Percentiles rank a stretch among this genome's conserved stretches.
Conservation (phyloP, 345 rosid genomes). For the Murraya paniculata region DNA sequence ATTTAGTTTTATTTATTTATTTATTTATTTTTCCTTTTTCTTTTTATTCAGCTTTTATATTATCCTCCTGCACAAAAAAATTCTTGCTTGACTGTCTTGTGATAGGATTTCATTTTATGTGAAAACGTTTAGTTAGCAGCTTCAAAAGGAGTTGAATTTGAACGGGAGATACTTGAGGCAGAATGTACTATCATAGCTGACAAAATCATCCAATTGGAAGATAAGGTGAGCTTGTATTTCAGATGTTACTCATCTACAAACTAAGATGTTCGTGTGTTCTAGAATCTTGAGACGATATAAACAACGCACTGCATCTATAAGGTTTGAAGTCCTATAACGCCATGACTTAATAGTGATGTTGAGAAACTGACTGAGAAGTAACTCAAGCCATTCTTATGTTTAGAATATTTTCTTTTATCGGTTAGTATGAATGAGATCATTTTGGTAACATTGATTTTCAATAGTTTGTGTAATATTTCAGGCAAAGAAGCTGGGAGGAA, state of each 20-base stretch:
- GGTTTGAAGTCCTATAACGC: background rate
- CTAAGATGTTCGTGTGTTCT: background rate
- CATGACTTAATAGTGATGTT: background rate
- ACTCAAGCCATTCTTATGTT: background rate
- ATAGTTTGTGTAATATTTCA: constrained; percentile 22
- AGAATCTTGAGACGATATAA: background rate
- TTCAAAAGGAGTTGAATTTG: constrained; percentile 66
- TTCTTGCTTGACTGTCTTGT: constrained; percentile 9
- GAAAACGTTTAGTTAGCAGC: constrained; percentile 46
- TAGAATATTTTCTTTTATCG: background rate
- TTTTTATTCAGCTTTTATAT: background rate
- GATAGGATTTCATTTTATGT: constrained; percentile 15
- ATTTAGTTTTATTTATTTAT: background rate
- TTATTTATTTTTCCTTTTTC: background rate
- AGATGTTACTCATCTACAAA: background rate
- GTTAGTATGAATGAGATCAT: background rate
- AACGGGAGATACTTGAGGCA: constrained; percentile 69
- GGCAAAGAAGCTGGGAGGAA: constrained; percentile 62
- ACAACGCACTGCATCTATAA: background rate
- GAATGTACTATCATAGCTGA: constrained; percentile 66
- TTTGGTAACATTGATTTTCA: background rate
- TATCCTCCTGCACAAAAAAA: background rate
- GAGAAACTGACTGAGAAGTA: background rate
- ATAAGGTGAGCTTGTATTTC: constrained; percentile 54
- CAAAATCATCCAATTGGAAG: constrained; percentile 58